Evolutionary conservation across 1,284 basidiomycete genomes (phyloP).

Genomic region (Paramarasmius palmivorus): DNA sequence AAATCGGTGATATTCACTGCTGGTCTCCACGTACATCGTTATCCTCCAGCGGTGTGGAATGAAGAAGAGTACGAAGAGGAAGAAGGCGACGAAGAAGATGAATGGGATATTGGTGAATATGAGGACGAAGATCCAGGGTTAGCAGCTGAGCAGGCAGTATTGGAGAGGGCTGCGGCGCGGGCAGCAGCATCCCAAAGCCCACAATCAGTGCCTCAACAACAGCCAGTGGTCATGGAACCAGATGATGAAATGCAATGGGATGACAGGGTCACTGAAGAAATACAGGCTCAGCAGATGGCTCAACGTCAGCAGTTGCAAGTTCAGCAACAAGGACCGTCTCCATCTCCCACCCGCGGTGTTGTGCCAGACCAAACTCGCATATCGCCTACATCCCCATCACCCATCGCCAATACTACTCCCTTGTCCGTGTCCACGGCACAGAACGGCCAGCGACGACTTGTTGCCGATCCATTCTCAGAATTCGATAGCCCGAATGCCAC

Average conservation of each 20-base stretch:
- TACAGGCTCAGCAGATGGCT: constrained; percentile 35
- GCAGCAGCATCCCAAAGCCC: neutral
- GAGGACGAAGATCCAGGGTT: constrained; percentile 67
- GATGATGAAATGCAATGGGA: constrained; percentile 82
- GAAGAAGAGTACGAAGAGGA: constrained; percentile 54
- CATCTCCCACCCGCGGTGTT: neutral
- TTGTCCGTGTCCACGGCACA: neutral
- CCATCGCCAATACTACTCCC: neutral
- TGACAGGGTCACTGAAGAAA: constrained; percentile 53
- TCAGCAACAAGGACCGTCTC: constrained; percentile 14
- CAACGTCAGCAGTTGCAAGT: constrained; percentile 16
- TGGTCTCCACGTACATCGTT: constrained; percentile 62
- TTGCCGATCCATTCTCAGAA: constrained; percentile 1
- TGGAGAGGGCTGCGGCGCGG: constrained; percentile 28
- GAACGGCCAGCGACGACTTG: neutral
- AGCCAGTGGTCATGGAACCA: constrained; percentile 48
- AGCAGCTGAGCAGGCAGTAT: constrained; percentile 49
- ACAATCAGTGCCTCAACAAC: neutral
- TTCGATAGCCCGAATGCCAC: constrained; percentile 4
- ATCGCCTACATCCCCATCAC: neutral
- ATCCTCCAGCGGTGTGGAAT: constrained; percentile 80
- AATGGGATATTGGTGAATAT: constrained; percentile 77
- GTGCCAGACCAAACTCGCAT: neutral
- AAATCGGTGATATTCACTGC: constrained; percentile 62
- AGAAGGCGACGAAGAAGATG: constrained; percentile 70